Evolutionary conservation across 768 basidiomycete species (phyloP).

Genomic region (Trametes punicea): DNA sequence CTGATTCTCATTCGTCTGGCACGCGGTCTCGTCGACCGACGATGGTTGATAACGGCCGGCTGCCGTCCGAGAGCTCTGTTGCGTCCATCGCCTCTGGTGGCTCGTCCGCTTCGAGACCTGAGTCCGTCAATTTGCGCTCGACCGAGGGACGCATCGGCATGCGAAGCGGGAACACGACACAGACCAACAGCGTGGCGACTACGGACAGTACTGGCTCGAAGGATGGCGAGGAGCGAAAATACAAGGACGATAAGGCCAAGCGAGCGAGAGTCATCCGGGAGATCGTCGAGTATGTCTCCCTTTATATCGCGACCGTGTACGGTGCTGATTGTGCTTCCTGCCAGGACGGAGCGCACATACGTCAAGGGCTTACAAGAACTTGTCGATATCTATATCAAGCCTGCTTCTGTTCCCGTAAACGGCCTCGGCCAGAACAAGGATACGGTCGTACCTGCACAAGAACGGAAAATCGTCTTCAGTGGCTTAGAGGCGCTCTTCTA

Average conservation of each 20-base stretch:
- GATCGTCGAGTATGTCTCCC: slow-evolving; percentile 74
- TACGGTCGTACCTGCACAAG: slow-evolving; percentile 77
- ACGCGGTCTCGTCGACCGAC: slow-evolving; percentile 66
- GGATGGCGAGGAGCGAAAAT: slow-evolving; percentile 70
- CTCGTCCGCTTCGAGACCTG: slow-evolving; percentile 35
- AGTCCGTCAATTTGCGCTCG: slow-evolving; percentile 59
- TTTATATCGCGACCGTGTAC: background rate
- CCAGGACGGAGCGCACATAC: slow-evolving; percentile 91
- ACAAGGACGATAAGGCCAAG: slow-evolving; percentile 87
- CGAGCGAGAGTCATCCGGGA: slow-evolving; percentile 83
- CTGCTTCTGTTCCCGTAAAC: slow-evolving; percentile 68
- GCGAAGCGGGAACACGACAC: slow-evolving; percentile 58
- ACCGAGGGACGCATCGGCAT: slow-evolving; percentile 58
- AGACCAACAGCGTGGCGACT: slow-evolving; percentile 72
- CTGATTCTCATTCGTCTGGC: slow-evolving; percentile 34
- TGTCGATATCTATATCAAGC: slow-evolving; percentile 92
- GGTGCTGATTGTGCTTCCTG: background rate
- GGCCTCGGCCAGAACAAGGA: slow-evolving; percentile 74
- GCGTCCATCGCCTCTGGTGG: slow-evolving; percentile 40
- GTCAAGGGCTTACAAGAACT: slow-evolving; percentile 92
- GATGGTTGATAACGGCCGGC: slow-evolving; percentile 52
- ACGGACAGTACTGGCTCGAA: slow-evolving; percentile 68
- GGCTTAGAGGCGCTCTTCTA: slow-evolving; percentile 86
- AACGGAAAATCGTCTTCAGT: slow-evolving; percentile 89
- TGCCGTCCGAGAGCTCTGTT: slow-evolving; percentile 44